Evolutionary conservation across 352 stramenopile species (phyloP), one percentile per base, ranked within the genome.

Genomic region (Pythium plurisporium): DNA sequence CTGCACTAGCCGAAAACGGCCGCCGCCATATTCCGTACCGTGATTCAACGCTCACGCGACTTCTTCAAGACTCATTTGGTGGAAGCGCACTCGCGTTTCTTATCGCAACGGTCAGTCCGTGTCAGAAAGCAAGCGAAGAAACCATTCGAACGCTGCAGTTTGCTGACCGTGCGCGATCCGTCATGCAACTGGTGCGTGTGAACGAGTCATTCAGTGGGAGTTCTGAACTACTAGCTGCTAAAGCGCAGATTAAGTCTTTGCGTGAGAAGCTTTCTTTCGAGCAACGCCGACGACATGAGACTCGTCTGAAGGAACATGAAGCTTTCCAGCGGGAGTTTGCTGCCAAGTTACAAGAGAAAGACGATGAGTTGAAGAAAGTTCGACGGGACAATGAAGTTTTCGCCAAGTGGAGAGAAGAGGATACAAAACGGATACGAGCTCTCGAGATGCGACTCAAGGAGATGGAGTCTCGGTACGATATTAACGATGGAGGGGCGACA

Each of bases 11-110:
- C 0, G 82, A 91, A 31, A 37, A 62, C 1, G 76, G 85, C 3
- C 73, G 91, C 22, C 96, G 86, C 46, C 91, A 96, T 59, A 96
- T 98, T 54, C 91, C 91, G 20, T 97, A 94, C 42, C 79, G 86
- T 2, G 87, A 97, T 57, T 95, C 89, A 27, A 95, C 85, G 9
- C 64, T 97, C 23, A 96, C 88, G 2, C 78, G 89, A 7, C 62
- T 97, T 11, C 74, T 97, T 19, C 89, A 94, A 59, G 81, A 94
- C 45, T 91, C 83, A 1, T 73, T 94, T 34, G 79, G 83, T 25
- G 81, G 83, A 1, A 91, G 87, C 44, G 88, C 81, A 0, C 76
- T 86, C 31, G 73, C 83, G 7, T 86, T 72, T 43, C 53, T 94
- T 20, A 87, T 94, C 27, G 81, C 79, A 6, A 94, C 83, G 0